Evolutionary conservation across 768 basidiomycete species (phyloP), one percentile per base, ranked within the genome.

Genomic region (Russula virescens): DNA sequence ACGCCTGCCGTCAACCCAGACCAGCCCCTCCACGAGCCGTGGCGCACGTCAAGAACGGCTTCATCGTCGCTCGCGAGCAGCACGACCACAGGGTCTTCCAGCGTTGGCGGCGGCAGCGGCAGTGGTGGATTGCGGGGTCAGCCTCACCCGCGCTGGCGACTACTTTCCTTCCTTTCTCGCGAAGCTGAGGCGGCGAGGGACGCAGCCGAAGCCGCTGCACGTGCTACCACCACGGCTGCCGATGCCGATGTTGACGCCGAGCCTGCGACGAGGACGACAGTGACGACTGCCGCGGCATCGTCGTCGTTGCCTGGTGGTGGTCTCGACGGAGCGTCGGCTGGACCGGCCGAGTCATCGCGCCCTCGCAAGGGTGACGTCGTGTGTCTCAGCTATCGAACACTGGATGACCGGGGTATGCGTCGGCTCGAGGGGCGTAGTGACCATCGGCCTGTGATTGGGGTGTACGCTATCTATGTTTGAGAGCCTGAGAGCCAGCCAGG

Each of bases 391-490:
- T 95, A 95, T 70, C 74, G 81, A 65, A 89, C 87, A 16, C 78
- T 94, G 21, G 84, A 88, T 64, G 90, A 95, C 70, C 77, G 79
- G 34, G 83, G 77, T 8, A 93, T 95, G 87, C 79, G 83, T 45
- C 78, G 81, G 60, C 72, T 95, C 58, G 87, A 89, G 71, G 91
- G 88, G 18, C 80, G 87, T 47, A 89, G 87, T 66, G 91, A 94
- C 72, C 91, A 94, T 70, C 76, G 91, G 42, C 91, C 91, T 0
- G 91, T 94, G n/a, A 83, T 91, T 63, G 89, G 89, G 59, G 81
- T 82, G 25, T 93, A 89, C 70, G 83, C 82, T 46, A 77, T 89
- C 55, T 90, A 87, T 74, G 66, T 89, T 50, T 76, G 52, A 62
- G 47, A 8, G 3, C 31, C 31, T 31, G 31, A 3, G 3, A 31